These are phyloP conservation scores for Penicillium sp. DNA, from an alignment of 2,329 filamentous ascomycete genomes.

Conservation along the genomic window DNA sequence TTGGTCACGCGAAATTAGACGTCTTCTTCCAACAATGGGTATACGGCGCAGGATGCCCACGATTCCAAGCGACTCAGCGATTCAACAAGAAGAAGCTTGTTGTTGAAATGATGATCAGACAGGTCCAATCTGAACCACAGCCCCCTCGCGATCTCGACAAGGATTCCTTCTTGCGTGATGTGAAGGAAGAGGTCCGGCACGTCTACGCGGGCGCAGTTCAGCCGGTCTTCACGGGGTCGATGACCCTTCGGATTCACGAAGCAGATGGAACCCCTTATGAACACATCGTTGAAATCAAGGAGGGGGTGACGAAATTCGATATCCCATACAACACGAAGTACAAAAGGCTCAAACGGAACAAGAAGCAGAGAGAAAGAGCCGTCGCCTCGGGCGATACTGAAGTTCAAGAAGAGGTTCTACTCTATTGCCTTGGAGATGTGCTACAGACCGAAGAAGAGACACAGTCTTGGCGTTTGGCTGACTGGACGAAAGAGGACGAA, in stretches of 20 bases:
- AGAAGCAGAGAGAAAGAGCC: conserved; percentile 74
- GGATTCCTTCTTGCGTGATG: conserved; percentile 75
- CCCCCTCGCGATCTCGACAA: conserved; percentile 62
- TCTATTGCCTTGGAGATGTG: conserved; percentile 91
- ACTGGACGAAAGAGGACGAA: conserved; percentile 89
- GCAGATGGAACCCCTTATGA: conserved; percentile 97
- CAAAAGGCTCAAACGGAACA: conserved; percentile 88
- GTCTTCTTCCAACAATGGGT: conserved; percentile 95
- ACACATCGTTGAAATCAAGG: conserved; percentile 93
- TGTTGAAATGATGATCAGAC: conserved; percentile 84
- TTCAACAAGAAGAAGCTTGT: conserved; percentile 98
- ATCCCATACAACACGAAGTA: conserved; percentile 99
- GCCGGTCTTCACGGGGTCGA: conserved; percentile 86
- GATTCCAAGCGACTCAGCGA: conserved; percentile 78
- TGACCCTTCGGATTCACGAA: conserved; percentile 97
- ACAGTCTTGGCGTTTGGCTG: conserved; percentile 75
- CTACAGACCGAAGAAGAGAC: conserved; percentile 80
- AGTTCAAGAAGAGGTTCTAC: conserved; percentile 73
- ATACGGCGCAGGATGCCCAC: conserved; percentile 79
- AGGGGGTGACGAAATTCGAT: conserved; percentile 79
- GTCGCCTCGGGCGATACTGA: conserved; percentile 64
- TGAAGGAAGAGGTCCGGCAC: conserved; percentile 72
- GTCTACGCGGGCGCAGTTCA: conserved; percentile 69
- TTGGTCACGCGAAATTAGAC: conserved; percentile 82
- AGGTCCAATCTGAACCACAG: conserved; percentile 63